Conservation (phyloP, 768 basidiomycete genomes). For the Tricholoma terreum region DNA sequence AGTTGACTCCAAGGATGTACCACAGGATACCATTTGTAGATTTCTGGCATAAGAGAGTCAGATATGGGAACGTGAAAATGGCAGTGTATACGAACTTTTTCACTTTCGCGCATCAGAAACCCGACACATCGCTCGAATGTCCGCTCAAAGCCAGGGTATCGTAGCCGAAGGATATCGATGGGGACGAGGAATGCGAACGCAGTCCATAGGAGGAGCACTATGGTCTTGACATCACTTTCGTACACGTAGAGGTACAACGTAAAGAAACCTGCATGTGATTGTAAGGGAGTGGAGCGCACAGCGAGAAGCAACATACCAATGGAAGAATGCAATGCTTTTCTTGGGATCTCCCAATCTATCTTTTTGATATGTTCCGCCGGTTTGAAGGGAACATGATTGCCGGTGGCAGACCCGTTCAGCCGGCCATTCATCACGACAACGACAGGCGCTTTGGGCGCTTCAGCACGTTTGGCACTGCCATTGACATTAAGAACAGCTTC, state of each 20-base stretch:
- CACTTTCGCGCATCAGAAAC: constrained; percentile 87
- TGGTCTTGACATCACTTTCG: constrained; percentile 60
- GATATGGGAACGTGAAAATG: background rate
- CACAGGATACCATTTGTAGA: constrained; percentile 83
- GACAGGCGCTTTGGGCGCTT: background rate
- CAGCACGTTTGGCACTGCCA: constrained; percentile 2
- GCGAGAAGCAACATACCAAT: constrained; percentile 59
- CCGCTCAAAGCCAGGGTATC: constrained; percentile 58
- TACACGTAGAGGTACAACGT: constrained; percentile 40
- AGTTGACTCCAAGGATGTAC: constrained; percentile 87
- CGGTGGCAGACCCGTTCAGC: background rate
- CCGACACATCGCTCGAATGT: constrained; percentile 72
- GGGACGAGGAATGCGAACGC: constrained; percentile 67
- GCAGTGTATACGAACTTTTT: constrained; percentile 51
- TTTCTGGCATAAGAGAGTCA: constrained; percentile 36
- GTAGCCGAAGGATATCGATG: constrained; percentile 74
- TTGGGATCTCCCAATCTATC: constrained; percentile 87
- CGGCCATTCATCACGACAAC: constrained; percentile 1
- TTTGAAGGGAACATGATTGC: background rate
- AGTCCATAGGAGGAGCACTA: constrained; percentile 61
- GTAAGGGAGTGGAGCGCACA: constrained; percentile 1
- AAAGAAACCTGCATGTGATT: constrained; percentile 33
- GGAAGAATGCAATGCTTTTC: constrained; percentile 83
- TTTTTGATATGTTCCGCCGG: constrained; percentile 18
- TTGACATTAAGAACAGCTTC: constrained; percentile 15